These are phyloP conservation scores for Glycine soja DNA, from an alignment of 306 rosid genomes.

Conservation along the genomic window DNA sequence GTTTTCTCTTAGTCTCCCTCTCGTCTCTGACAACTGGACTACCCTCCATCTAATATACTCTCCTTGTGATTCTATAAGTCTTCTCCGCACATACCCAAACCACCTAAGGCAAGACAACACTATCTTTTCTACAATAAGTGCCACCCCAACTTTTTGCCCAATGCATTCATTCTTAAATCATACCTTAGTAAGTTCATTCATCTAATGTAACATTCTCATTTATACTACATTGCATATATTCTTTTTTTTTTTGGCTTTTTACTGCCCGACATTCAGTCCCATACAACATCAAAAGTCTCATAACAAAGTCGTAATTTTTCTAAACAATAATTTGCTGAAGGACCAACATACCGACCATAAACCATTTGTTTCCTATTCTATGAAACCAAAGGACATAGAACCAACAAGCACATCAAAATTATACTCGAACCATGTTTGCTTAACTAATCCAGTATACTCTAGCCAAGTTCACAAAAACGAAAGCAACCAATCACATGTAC, in stretches of 20 bases:
- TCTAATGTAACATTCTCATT: neutral
- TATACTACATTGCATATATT: neutral
- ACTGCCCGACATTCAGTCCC: neutral
- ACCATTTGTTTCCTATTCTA: conserved; percentile 19
- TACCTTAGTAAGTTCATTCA: neutral
- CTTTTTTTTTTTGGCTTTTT: neutral
- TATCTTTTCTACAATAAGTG: neutral
- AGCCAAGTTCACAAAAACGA: conserved; percentile 14
- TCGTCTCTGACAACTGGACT: neutral
- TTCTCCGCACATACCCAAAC: neutral
- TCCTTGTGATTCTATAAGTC: neutral
- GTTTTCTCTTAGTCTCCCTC: neutral
- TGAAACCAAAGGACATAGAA: conserved; percentile 31
- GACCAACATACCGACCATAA: conserved; percentile 10
- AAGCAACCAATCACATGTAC: neutral
- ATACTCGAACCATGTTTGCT: neutral
- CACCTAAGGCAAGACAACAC: neutral
- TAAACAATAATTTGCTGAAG: neutral
- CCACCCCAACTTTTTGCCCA: neutral
- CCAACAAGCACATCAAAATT: neutral
- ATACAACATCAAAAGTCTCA: neutral
- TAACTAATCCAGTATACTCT: neutral
- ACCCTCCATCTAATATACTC: neutral
- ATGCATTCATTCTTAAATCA: neutral
- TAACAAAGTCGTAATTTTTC: neutral